Percentiles rank a stretch among this genome's conserved stretches.
Conservation (phyloP, 2,329 filamentous ascomycete species). For the Graphilbum fragrans region DNA sequence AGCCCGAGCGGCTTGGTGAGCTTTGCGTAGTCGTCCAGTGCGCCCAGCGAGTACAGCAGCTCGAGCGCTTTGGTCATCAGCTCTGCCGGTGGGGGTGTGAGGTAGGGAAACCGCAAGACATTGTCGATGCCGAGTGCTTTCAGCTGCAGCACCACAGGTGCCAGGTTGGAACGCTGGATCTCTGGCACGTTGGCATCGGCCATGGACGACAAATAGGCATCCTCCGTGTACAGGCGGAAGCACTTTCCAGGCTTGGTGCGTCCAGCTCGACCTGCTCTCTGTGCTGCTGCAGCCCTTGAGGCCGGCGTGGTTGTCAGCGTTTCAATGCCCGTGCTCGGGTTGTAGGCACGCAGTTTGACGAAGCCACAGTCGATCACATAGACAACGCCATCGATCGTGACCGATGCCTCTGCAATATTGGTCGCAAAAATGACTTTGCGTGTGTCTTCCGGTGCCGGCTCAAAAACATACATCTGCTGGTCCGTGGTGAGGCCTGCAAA, state of each 20-base stretch:
- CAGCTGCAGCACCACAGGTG: conserved; percentile 77
- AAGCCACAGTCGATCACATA: conserved; percentile 87
- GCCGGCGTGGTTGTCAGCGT: conserved; percentile 69
- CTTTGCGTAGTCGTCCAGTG: conserved; percentile 80
- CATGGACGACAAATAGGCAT: conserved; percentile 47
- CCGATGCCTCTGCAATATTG: conserved; percentile 92
- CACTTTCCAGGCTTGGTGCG: conserved; percentile 87
- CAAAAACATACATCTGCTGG: conserved; percentile 91
- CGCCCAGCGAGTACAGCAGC: conserved; percentile 74
- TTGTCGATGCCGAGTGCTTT: conserved; percentile 96
- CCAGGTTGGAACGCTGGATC: conserved; percentile 84
- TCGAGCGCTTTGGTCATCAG: conserved; percentile 79
- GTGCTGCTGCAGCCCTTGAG: conserved; percentile 86
- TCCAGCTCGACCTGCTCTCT: conserved; percentile 81
- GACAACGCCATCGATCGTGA: conserved; percentile 85
- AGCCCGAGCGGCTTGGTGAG: conserved; percentile 79
- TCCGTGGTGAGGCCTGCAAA: conserved; percentile 85
- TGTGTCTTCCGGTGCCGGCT: conserved; percentile 66
- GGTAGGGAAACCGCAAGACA: conserved; percentile 77
- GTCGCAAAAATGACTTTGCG: conserved; percentile 89
- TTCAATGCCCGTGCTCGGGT: conserved; percentile 77
- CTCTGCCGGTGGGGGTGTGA: conserved; percentile 75
- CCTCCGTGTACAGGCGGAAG: conserved; percentile 81
- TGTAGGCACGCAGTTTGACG: conserved; percentile 79
- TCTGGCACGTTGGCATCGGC: conserved; percentile 71